Percentiles rank a stretch among this genome's conserved stretches.
These are phyloP conservation scores for Chamaecyparis obtusa DNA, from an alignment of 75 land plant genomes.

Conservation along the genomic window DNA sequence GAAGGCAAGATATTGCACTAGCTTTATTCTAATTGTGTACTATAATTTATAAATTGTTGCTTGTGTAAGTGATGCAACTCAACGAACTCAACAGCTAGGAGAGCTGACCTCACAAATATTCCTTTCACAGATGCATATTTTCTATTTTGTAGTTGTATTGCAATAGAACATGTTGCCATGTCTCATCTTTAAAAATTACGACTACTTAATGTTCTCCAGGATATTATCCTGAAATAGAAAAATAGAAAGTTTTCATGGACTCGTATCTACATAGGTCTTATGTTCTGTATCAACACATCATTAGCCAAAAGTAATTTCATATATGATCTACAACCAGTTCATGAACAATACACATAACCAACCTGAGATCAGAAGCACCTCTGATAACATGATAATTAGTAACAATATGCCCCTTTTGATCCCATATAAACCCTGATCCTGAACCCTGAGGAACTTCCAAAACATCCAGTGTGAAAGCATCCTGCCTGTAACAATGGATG, in stretches of 20 bases:
- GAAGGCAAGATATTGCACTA: background rate
- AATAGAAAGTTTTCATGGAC: background rate
- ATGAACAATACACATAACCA: background rate
- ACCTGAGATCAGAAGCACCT: constrained; percentile 97
- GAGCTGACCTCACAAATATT: background rate
- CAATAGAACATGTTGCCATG: background rate
- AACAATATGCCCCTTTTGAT: constrained; percentile 86
- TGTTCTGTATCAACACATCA: background rate
- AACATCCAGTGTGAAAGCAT: constrained; percentile 94
- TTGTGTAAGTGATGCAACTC: no score
- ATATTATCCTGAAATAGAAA: background rate
- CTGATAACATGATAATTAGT: constrained; percentile 98
- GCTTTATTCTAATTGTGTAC: background rate
- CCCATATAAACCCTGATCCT: constrained; percentile 98
- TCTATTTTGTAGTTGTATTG: background rate
- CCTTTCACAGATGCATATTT: background rate
- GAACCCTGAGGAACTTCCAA: constrained; percentile 99
- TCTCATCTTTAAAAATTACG: background rate
- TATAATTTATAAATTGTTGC: background rate
- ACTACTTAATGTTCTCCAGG: background rate
- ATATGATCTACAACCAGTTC: background rate
- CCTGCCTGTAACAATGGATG: constrained; percentile 60
- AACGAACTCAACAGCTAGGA: background rate
- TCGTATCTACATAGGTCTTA: background rate
- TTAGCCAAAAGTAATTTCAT: background rate